Conservation (phyloP, 495 filamentous ascomycete species). For the Stereocaulon alpinum region DNA sequence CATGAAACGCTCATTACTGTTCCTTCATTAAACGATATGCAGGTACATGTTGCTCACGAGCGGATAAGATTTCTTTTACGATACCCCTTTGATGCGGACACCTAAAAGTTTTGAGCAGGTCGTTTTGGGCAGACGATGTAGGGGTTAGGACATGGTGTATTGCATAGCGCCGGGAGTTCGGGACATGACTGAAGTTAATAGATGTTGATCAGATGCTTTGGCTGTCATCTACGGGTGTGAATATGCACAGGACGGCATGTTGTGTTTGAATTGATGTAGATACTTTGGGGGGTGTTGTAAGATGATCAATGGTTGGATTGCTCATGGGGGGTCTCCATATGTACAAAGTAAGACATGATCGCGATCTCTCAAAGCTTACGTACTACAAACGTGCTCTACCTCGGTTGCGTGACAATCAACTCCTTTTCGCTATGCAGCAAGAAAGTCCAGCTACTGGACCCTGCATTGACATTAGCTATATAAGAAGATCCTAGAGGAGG, state of each 20-base stretch:
- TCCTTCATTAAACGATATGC: not conserved
- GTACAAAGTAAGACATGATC: no score
- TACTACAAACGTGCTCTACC: not conserved
- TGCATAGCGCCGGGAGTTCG: slow-evolving; percentile 14
- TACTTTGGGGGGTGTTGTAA: not conserved
- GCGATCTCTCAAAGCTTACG: not conserved
- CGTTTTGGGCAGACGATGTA: not conserved
- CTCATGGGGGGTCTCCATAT: no score
- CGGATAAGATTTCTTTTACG: slow-evolving; percentile 12
- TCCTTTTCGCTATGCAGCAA: not conserved
- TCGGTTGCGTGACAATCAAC: not conserved
- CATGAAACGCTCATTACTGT: not conserved
- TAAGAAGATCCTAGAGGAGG: not conserved
- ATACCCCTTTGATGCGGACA: not conserved
- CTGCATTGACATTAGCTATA: not conserved
- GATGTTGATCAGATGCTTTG: not conserved
- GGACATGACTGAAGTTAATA: not conserved
- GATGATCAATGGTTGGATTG: not conserved
- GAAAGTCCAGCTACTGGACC: not conserved
- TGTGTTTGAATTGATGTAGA: not conserved
- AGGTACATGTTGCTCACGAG: slow-evolving; percentile 24
- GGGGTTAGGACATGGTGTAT: not conserved
- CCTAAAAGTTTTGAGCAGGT: not conserved
- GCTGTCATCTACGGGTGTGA: not conserved
- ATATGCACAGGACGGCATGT: not conserved